Evolutionary conservation across 176 grass and related monocot species (phyloP), one percentile per base, ranked within the genome.

Genomic region (Hordeum vulgare): DNA sequence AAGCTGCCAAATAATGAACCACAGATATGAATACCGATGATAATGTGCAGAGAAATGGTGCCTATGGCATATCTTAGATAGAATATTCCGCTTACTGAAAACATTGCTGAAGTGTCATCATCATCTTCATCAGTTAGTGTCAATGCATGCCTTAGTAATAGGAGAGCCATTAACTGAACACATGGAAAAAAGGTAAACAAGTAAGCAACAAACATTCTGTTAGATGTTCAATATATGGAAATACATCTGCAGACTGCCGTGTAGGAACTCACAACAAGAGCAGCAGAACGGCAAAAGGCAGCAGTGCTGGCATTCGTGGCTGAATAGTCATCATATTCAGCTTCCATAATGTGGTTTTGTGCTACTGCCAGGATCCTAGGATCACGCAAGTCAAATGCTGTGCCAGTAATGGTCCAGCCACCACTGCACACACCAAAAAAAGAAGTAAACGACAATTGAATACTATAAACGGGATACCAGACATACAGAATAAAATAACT

Each of bases 321-420:
- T 84, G 91, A 94, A 86, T 98, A 92, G 74, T 94, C 96, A 80
- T 96, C 90, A 83, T 98, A 93, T 76, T 98, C 93, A 76, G 90
- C 83, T 88, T 93, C 96, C 81, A 98, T 81, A 20, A 98, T 74
- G 77, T 93, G 93, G 85, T 86, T 87, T 33, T 95, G 90, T 24
- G 90, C 86, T 57, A 95, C 71, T 58, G 93, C 87, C 78, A 98
- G 86, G 79, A 93, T 81, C 80, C 90, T 93, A 80, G 80, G 90
- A 77, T 88, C 90, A 87, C 68, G 84, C 85, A 90, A 87, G 80
- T 87, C 76, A 83, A 94, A 84, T 63, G 92, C 41, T 3, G 84
- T 82, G 79, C 89, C 87, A 72, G 86, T 85, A 84, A 94, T 89
- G 11, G 87, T 91, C 92, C 89, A 94, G 62, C 89, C 87, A 42